Percentiles rank a stretch among this genome's conserved stretches.
Conservation (phyloP, 2,329 filamentous ascomycete species). For the Phyllosticta citrichinensis region DNA sequence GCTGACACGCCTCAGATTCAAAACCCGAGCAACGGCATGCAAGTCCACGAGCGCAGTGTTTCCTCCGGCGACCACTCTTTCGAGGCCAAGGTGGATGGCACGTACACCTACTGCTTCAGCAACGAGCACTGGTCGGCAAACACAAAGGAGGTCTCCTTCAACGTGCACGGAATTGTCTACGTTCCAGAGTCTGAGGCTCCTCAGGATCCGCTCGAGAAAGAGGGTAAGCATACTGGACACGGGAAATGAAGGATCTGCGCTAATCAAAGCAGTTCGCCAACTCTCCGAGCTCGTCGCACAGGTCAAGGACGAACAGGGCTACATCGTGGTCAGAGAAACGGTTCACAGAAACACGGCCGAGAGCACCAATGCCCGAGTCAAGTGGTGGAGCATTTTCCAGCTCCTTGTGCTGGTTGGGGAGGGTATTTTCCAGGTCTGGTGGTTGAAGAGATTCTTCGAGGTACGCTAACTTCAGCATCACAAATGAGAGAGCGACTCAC, state of each 20-base stretch:
- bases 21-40: constrained; percentile 65
- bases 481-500: constrained; percentile 16
- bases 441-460: constrained; percentile 97
- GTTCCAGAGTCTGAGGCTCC: constrained; percentile 78
- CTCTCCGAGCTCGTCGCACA: constrained; percentile 78
- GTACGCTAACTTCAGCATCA: constrained; percentile 31
- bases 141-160: constrained; percentile 97
- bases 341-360: constrained; percentile 98
- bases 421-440: constrained; percentile 98
- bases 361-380: constrained; percentile 93
- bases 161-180: constrained; percentile 97
- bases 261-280: constrained; percentile 53
- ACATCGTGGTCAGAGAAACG: constrained; percentile 85
- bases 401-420: constrained; percentile 79
- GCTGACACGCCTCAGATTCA: constrained; percentile 48
- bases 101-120: constrained; percentile 95
- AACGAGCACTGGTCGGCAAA: constrained; percentile 97
- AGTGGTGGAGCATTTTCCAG: constrained; percentile 99
- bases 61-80: constrained; percentile 93
- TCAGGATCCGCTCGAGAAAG: constrained; percentile 78
- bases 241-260: not conserved
- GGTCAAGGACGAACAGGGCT: constrained; percentile 96
- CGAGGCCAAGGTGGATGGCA: constrained; percentile 72
- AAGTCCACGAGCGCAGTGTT: constrained; percentile 68
- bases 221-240: constrained; percentile 49